Evolutionary conservation across 306 rosid genomes (phyloP).

Genomic region (Prunus mume): DNA sequence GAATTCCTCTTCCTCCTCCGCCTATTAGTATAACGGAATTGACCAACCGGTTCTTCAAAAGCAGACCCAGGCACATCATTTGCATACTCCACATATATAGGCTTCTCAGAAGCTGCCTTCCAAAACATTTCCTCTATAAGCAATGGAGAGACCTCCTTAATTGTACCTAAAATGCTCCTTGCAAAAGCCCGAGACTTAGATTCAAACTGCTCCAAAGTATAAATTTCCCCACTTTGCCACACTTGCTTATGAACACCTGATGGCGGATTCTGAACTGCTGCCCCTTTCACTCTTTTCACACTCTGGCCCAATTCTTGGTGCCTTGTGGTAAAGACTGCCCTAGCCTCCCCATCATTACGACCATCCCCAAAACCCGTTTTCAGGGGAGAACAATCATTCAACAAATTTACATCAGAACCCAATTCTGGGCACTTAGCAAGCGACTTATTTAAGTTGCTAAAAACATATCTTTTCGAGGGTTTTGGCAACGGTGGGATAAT

Average conservation of each 20-base stretch:
- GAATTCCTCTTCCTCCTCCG: conserved; percentile 71
- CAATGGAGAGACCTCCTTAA: conserved; percentile 76
- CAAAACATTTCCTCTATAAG: conserved; percentile 88
- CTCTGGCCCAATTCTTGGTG: conserved; percentile 89
- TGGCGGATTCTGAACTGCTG: conserved; percentile 39
- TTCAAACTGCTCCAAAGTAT: conserved; percentile 92
- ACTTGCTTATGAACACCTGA: conserved; percentile 79
- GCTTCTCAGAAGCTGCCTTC: conserved; percentile 92
- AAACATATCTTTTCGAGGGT: conserved; percentile 81
- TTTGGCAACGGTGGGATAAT: conserved; percentile 90
- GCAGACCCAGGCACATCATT: conserved; percentile 99
- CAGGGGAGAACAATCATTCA: conserved; percentile 26
- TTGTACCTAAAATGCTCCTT: conserved; percentile 47
- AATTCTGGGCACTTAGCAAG: conserved; percentile 71
- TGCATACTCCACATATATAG: conserved; percentile 89
- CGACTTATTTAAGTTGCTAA: conserved; percentile 75
- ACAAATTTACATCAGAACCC: conserved; percentile 34
- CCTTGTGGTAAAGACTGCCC: conserved; percentile 93
- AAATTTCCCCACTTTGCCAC: conserved; percentile 94
- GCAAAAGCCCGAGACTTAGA: conserved; percentile 77
- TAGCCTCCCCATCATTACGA: conserved; percentile 45
- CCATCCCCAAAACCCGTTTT: conserved; percentile 40
- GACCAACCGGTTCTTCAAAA: conserved; percentile 80
- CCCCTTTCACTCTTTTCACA: conserved; percentile 58
- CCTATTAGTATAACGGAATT: conserved; percentile 53